Evolutionary conservation across 495 filamentous ascomycete species (phyloP).

Genomic region (Pseudotulostoma volvatum): DNA sequence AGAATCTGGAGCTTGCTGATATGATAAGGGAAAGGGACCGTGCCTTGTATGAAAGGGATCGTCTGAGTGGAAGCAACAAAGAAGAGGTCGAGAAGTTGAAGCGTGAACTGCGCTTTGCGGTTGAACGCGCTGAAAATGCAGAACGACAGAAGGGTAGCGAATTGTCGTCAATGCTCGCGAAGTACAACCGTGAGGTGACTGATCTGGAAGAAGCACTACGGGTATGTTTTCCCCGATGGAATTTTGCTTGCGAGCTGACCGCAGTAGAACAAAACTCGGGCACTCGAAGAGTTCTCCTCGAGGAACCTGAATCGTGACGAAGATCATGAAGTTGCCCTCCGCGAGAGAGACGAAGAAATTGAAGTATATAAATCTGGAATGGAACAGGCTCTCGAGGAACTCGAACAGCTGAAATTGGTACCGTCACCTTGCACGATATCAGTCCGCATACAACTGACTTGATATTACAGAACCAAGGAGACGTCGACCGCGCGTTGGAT

Average conservation of each 20-base stretch:
- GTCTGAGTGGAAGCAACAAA: constrained; percentile 65
- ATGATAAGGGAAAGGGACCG: constrained; percentile 97
- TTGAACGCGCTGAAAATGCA: constrained; percentile 83
- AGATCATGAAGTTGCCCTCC: constrained; percentile 67
- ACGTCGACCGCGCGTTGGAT: constrained; percentile 68
- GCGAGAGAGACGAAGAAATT: constrained; percentile 91
- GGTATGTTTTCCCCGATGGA: constrained; percentile 24
- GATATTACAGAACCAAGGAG: constrained; percentile 46
- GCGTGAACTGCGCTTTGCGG: constrained; percentile 85
- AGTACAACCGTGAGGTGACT: constrained; percentile 93
- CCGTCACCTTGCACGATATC: no score
- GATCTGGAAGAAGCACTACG: constrained; percentile 87
- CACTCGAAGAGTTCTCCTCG: constrained; percentile 66
- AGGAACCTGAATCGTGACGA: constrained; percentile 66
- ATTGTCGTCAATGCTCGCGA: constrained; percentile 79
- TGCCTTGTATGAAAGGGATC: constrained; percentile 84
- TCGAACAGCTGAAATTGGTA: constrained; percentile 63
- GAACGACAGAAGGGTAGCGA: constrained; percentile 87
- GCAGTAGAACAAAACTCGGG: constrained; percentile 60
- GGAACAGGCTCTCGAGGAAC: constrained; percentile 83
- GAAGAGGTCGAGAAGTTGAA: constrained; percentile 92
- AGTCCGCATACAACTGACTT: no score
- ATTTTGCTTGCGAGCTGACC: no score
- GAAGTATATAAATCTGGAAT: constrained; percentile 93
- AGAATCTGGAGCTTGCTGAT: constrained; percentile 93